Evolutionary conservation across 768 basidiomycete genomes (phyloP), one percentile per base, ranked within the genome.

Genomic region (Wakefieldia striispora): DNA sequence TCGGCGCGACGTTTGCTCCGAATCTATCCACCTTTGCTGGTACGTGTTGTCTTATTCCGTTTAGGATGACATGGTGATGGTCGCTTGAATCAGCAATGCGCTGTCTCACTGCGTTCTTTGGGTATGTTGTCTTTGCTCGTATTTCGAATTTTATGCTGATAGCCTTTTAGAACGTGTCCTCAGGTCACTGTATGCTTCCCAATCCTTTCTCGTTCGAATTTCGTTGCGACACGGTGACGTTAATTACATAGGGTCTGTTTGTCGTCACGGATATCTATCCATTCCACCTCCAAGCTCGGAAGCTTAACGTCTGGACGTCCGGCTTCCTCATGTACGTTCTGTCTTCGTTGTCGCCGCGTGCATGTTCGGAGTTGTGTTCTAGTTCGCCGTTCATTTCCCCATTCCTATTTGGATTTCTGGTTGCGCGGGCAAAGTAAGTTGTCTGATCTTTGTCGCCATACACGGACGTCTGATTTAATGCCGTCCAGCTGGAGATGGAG

Each of bases 251-350:
- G 73, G 76, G 76, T 29, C 56, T 77, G 0, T 76, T 71, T 51
- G 61, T 76, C 31, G 69, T 79, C 52, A 75, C 73, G 24, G 78
- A 79, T 48, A 68, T 81, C 35, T 80, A 69, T 56, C 79, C 79
- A 3, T 81, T 80, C 63, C 79, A 80, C 48, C 67, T 77, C 12
- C 78, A 80, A 49, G 77, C 77, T 4, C 68, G 74, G 21, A 78
- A 76, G 65, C 65, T 79, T 21, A 78, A 77, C 47, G 45, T 78
- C 21, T 80, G 79, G 80, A 79, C 80, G 1, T 69, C 75, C 50
- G 80, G 78, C 1, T 78, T 79, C 60, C 67, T 82, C 43, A 54
- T 66, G 67, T 13, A 82, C 80, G 10, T 82, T 82, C 70, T 57
- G 80, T 10, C 4, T 8, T 24, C 69, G 21, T 70, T 70, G 3